Evolutionary conservation across 768 basidiomycete species (phyloP).

Genomic region (Trametes coccinea): DNA sequence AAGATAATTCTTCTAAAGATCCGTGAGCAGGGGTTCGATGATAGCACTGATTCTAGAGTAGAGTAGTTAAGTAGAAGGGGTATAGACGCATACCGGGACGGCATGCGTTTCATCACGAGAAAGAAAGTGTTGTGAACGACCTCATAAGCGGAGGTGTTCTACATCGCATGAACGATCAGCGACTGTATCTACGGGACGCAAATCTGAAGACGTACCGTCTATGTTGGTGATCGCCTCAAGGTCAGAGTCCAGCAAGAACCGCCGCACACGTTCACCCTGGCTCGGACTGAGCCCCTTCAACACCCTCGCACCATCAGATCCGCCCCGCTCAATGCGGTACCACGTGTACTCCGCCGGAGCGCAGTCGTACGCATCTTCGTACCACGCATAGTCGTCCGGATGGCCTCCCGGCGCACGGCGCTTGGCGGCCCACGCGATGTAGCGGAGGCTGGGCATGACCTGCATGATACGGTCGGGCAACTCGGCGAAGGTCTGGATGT

Average conservation of each 20-base stretch:
- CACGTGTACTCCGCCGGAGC: slow-evolving; percentile 14
- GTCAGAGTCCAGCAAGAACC: slow-evolving; percentile 9
- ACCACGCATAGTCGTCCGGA: slow-evolving; percentile 12
- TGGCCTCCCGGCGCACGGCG: background rate
- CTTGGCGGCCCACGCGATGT: slow-evolving; percentile 18
- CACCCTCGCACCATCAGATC: background rate
- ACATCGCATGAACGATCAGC: too few relatives aligned
- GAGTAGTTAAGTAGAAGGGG: background rate
- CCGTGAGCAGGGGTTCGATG: too few relatives aligned
- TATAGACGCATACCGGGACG: background rate
- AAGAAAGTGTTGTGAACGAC: background rate
- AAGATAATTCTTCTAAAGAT: too few relatives aligned
- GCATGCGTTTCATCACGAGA: background rate
- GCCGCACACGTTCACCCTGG: slow-evolving; percentile 15
- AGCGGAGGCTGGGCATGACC: slow-evolving; percentile 12
- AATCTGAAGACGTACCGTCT: background rate
- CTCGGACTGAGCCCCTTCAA: background rate
- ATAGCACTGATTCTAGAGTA: background rate
- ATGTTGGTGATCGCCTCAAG: slow-evolving; percentile 7
- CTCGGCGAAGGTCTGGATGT: slow-evolving; percentile 12
- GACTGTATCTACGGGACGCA: background rate
- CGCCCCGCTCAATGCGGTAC: slow-evolving; percentile 11
- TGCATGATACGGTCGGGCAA: slow-evolving; percentile 12
- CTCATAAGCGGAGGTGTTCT: slow-evolving; percentile 11
- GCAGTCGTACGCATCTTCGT: slow-evolving; percentile 15